phyloP scores from a whole-genome alignment of 805 yeast species.

The Lipomyces chichibuensis region DNA sequence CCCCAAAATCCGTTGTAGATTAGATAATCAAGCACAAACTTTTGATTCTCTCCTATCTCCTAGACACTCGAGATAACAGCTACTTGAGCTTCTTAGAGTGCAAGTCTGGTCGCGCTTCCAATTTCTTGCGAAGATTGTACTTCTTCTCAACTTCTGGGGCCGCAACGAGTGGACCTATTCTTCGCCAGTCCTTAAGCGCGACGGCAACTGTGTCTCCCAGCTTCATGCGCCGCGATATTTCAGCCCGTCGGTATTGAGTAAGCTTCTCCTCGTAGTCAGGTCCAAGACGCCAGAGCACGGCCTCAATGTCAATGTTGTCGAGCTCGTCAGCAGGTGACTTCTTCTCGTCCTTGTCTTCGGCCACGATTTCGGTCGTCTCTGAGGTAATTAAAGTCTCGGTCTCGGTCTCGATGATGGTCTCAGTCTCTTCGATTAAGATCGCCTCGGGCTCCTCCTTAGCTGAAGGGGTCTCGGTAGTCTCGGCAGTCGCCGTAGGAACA shows the following conservation, averaged over 20 bases:
- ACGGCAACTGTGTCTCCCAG: constrained; percentile 35
- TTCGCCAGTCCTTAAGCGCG: constrained; percentile 36
- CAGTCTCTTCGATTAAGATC: constrained; percentile 7
- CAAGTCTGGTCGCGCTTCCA: constrained; percentile 29
- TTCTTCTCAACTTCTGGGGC: constrained; percentile 23
- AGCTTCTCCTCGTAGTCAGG: constrained; percentile 32
- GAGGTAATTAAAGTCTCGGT: constrained; percentile 4
- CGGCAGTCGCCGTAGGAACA: constrained; percentile 40
- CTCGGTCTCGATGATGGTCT: constrained; percentile 8
- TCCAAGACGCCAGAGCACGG: constrained; percentile 27
- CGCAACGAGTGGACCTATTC: constrained; percentile 32
- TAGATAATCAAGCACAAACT: background rate
- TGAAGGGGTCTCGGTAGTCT: constrained; percentile 70
- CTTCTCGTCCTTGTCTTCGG: background rate
- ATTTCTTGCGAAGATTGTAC: constrained; percentile 30
- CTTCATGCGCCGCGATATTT: constrained; percentile 35
- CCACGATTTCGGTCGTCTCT: constrained; percentile 7
- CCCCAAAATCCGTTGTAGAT: background rate
- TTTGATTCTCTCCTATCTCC: background rate
- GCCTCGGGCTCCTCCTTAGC: constrained; percentile 12
- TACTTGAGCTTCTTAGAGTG: constrained; percentile 12
- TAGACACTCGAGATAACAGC: background rate
- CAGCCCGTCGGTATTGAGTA: constrained; percentile 31
- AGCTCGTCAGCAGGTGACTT: constrained; percentile 8
- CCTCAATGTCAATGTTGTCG: constrained; percentile 20